Evolutionary conservation across 225 moss, liverwort and hornwort genomes (phyloP).

Genomic region (Pseudisothecium myosuroides): DNA sequence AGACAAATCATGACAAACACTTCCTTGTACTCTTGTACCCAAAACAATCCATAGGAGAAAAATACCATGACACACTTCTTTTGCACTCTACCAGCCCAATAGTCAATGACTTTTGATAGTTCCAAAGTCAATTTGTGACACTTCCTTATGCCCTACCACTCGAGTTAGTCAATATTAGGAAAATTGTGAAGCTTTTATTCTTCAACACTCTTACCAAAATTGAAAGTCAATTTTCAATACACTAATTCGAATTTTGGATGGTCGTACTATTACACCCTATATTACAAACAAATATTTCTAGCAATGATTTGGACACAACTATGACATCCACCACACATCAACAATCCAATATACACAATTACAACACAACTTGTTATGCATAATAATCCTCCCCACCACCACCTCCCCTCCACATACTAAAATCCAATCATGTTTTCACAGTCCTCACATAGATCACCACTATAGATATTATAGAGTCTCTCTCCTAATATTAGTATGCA

Average conservation of each 20-base stretch:
- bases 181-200: accelerated
- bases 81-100: accelerated
- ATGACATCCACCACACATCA: too few relatives aligned
- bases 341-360: not conserved
- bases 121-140: not conserved
- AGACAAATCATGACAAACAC: too few relatives aligned
- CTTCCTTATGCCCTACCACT: accelerated
- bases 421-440: accelerated
- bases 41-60: too few relatives aligned
- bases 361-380: not conserved
- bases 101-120: not conserved
- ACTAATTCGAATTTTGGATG: accelerated
- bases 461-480: not conserved
- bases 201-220: not conserved
- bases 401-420: accelerated
- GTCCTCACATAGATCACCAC: accelerated
- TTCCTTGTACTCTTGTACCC: accelerated
- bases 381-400: accelerated
- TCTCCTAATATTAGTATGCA: accelerated
- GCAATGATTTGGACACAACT: accelerated
- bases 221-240: not conserved
- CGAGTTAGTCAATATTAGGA: accelerated
- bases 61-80: too few relatives aligned
- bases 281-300: accelerated
- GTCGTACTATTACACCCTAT: accelerated